These are phyloP conservation scores for Pelargonium myrrhifolium DNA, from an alignment of 441 rosid genomes.

Conservation along the genomic window DNA sequence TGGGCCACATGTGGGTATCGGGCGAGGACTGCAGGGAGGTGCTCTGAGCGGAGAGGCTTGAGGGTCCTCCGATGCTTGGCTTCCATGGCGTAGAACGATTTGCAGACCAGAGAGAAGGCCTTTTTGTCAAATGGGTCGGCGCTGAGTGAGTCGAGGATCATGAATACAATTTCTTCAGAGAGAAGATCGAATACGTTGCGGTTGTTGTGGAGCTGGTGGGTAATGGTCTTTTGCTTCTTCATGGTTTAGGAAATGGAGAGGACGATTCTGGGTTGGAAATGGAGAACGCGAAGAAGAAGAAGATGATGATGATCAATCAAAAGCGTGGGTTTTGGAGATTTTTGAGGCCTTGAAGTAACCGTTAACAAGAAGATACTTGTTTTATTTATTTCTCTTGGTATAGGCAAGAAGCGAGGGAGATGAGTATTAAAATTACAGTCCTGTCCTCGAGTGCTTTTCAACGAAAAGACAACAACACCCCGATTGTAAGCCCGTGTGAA, in stretches of 20 bases:
- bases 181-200: constrained; percentile 20
- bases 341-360: background rate
- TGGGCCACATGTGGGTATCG: constrained; percentile 23
- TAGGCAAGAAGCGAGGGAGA: background rate
- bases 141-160: constrained; percentile 27
- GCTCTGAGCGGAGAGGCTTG: constrained; percentile 21
- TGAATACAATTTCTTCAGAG: constrained; percentile 23
- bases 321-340: too few relatives aligned
- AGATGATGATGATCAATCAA: too few relatives aligned
- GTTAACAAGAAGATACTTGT: background rate
- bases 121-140: constrained; percentile 24
- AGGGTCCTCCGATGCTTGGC: constrained; percentile 24
- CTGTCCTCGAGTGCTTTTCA: background rate
- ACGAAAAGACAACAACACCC: background rate
- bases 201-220: background rate
- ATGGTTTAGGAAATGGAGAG: background rate
- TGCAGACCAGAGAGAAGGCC: constrained; percentile 28
- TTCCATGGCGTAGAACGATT: constrained; percentile 23
- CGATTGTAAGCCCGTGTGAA: too few relatives aligned
- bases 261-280: background rate
- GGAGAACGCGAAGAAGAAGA: background rate
- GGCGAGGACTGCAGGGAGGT: constrained; percentile 10
- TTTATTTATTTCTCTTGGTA: too few relatives aligned
- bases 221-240: background rate
- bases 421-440: background rate